phyloP scores from a whole-genome alignment of 257 asterid genomes.

The Solanum piurae region DNA sequence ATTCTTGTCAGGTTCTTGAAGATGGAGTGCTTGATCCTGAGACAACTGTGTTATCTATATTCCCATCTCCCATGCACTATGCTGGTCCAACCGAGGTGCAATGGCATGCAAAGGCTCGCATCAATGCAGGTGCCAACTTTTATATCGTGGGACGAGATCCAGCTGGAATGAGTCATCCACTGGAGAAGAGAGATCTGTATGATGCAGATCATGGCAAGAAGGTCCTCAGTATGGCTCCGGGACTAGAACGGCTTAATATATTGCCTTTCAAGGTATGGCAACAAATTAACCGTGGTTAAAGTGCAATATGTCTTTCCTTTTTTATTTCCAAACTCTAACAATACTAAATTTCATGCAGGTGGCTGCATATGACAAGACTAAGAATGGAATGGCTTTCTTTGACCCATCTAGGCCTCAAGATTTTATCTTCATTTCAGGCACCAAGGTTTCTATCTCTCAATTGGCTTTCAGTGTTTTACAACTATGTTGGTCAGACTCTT shows the following conservation, averaged over 20 bases:
- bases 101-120: slow-evolving; percentile 96
- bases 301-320: not conserved
- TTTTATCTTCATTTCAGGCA: not conserved
- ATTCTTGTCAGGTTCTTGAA: not conserved
- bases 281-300: not conserved
- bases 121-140: slow-evolving; percentile 90
- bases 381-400: slow-evolving; percentile 84
- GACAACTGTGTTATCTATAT: slow-evolving; percentile 84
- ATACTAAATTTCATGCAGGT: slow-evolving; percentile 31
- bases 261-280: slow-evolving; percentile 68
- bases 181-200: slow-evolving; percentile 76
- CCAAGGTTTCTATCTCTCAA: not conserved
- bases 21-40: slow-evolving; percentile 31
- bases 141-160: slow-evolving; percentile 91
- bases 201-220: slow-evolving; percentile 95
- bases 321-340: not conserved
- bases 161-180: slow-evolving; percentile 91
- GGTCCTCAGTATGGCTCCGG: slow-evolving; percentile 93
- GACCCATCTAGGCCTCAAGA: not conserved
- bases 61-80: slow-evolving; percentile 96
- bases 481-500: not conserved
- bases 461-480: not conserved
- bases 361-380: slow-evolving; percentile 90
- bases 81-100: slow-evolving; percentile 98
- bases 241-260: slow-evolving; percentile 76